Percentiles rank a stretch among this genome's conserved stretches.
Evolutionary conservation across 352 stramenopile species (phyloP).

Genomic region (Globisporangium orthogonon): DNA sequence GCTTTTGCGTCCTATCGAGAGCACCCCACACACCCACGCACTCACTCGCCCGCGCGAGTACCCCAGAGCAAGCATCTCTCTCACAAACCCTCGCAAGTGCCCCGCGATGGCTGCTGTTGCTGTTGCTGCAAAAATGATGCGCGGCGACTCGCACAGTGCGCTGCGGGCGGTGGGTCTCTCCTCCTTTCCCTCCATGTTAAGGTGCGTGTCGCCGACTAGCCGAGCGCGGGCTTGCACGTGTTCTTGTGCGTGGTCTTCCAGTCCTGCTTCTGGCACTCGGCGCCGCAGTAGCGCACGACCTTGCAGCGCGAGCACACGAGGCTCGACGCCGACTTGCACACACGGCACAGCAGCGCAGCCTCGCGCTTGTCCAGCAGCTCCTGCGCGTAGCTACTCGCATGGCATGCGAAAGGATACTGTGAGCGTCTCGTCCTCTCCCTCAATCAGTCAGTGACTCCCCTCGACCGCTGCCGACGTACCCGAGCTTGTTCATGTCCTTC

Average conservation of each 20-base stretch:
- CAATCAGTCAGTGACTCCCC: neutral
- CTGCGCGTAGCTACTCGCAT: constrained; percentile 42
- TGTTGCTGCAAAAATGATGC: neutral
- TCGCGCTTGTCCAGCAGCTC: constrained; percentile 71
- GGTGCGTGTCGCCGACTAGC: constrained; percentile 6
- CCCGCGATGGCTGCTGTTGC: neutral
- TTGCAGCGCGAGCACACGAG: constrained; percentile 87
- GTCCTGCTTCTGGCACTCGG: constrained; percentile 86
- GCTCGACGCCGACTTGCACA: constrained; percentile 72
- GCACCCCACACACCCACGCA: neutral
- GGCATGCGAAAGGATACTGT: neutral
- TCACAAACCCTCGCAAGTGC: neutral
- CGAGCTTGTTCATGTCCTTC: constrained; percentile 87
- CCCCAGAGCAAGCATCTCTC: neutral
- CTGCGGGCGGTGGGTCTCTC: no score
- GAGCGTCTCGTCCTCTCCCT: neutral
- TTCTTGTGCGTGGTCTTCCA: constrained; percentile 85
- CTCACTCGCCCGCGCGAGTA: neutral
- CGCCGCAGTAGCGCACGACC: constrained; percentile 78
- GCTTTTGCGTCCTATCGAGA: constrained; percentile 8
- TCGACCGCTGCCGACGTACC: constrained; percentile 28
- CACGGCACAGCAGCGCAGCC: constrained; percentile 63
- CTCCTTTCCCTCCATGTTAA: neutral
- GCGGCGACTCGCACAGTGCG: neutral
- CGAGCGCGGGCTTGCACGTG: constrained; percentile 61